phyloP scores from a whole-genome alignment of 805 yeast genomes.

The Hanseniaspora mollemarum region DNA sequence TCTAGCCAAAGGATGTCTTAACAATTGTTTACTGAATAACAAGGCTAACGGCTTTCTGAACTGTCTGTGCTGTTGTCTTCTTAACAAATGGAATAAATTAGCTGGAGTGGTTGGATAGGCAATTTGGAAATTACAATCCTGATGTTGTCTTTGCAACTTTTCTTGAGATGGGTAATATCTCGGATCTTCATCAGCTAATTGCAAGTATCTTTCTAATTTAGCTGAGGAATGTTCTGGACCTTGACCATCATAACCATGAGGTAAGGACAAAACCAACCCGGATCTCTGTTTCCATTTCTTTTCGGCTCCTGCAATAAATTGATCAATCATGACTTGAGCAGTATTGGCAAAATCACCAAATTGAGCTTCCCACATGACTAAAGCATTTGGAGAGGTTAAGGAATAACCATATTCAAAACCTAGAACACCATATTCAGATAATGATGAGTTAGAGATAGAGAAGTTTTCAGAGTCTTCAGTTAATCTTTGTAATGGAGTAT shows the following conservation, averaged over 20 bases:
- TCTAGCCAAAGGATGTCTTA: conserved; percentile 96
- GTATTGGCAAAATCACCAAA: conserved; percentile 99
- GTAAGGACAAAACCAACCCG: conserved; percentile 86
- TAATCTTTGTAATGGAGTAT: conserved; percentile 76
- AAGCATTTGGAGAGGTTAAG: conserved; percentile 90
- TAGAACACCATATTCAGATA: conserved; percentile 98
- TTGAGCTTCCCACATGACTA: conserved; percentile 98
- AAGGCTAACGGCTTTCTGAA: conserved; percentile 83
- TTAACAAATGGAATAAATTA: conserved; percentile 84
- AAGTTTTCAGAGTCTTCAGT: conserved; percentile 75
- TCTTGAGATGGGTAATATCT: conserved; percentile 83
- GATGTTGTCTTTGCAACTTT: conserved; percentile 92
- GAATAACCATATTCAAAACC: conserved; percentile 99
- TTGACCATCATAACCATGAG: conserved; percentile 99
- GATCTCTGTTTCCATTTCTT: conserved; percentile 98
- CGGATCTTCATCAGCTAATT: conserved; percentile 90
- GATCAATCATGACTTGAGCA: conserved; percentile 95
- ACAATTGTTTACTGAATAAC: conserved; percentile 83
- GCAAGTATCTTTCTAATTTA: conserved; percentile 92
- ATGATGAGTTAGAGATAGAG: conserved; percentile 82
- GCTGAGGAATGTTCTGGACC: conserved; percentile 99
- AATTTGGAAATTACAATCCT: conserved; percentile 95
- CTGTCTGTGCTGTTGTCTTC: conserved; percentile 99
- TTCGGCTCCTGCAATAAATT: conserved; percentile 93
- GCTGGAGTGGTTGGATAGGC: conserved; percentile 98